Base-by-base conservation (phyloP, 306 rosid species). In the Ceratonia siliqua region DNA sequence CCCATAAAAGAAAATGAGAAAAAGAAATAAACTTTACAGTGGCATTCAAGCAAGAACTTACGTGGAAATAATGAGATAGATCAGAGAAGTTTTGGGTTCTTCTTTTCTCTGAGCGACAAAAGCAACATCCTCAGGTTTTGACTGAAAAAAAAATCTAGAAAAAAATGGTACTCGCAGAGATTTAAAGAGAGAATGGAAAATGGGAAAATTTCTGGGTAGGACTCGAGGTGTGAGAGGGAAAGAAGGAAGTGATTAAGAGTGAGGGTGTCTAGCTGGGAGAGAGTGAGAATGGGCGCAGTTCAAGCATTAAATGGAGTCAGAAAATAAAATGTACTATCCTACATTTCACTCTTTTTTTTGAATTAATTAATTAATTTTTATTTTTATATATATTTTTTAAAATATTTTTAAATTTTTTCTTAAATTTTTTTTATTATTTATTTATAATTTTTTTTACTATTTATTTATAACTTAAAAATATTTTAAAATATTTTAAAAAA, bases 241-340 rank as follows among this genome's bases (percentile, higher is more conserved):
- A 57, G 66, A 43, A 41, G 56, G 22, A 54, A 42, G 41, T 4
- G 59, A 38, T 17, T 4, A 17, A 18, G 15, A 15, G 30, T 6
- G 80, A 27, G 9, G 7, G 27, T 53, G 33, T 5, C 4, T 32
- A 5, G 56, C 11, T 8, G 79, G 59, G 71, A 57, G 71, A 46
- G 39, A 25, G 55, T 4, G 27, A 73, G 64, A 63, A 1, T 28
- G 74, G 57, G 42, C 61, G 69, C 14, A 56, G 65, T 64, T 72
- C 75, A 69, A 78, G 82, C 82, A 72, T 32, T 63, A 78, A 81
- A 74, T 74, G 70, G 79, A 70, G 81, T 70, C 74, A 69, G 32
- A 63, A 46, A 74, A 4, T 36, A 70, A 65, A 21, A 39, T 1
- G 11, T 17, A 62, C n/a, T n/a, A n/a, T n/a, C n/a, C n/a, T n/a